Conservation (phyloP, 2,329 filamentous ascomycete species). For the Rhynchosporium agropyri region DNA sequence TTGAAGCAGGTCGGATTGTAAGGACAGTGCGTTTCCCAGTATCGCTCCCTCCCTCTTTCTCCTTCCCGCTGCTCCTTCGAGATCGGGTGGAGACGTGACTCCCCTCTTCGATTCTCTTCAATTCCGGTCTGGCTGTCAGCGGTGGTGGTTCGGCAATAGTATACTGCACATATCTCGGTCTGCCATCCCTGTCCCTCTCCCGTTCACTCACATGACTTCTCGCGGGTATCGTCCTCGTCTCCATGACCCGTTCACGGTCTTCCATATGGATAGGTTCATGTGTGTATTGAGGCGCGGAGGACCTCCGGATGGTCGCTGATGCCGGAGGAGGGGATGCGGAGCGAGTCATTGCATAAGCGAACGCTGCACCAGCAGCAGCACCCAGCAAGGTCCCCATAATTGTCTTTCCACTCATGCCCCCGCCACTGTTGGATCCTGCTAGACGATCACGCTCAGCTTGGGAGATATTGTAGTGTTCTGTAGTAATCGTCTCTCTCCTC, state of each 20-base stretch:
- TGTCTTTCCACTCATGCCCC: slow-evolving; percentile 58
- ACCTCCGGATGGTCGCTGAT: slow-evolving; percentile 5
- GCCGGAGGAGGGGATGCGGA: slow-evolving; percentile 48
- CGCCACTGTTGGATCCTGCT: slow-evolving; percentile 1
- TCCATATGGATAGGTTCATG: slow-evolving; percentile 22
- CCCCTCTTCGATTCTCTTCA: slow-evolving; percentile 28
- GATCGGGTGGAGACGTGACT: slow-evolving; percentile 18
- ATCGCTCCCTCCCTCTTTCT: slow-evolving; percentile 12
- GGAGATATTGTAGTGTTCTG: slow-evolving; percentile 22
- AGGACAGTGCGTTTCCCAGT: neutral
- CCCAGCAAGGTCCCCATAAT: slow-evolving; percentile 78
- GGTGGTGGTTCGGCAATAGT: slow-evolving; percentile 12
- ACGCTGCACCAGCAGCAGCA: slow-evolving; percentile 74
- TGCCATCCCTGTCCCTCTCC: slow-evolving; percentile 15
- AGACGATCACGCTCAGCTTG: slow-evolving; percentile 5
- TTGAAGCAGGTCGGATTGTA: slow-evolving; percentile 14
- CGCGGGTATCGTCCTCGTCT: slow-evolving; percentile 24
- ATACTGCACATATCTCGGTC: slow-evolving; percentile 29
- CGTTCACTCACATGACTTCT: slow-evolving; percentile 24
- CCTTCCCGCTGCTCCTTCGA: slow-evolving; percentile 5
- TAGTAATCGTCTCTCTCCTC: slow-evolving; percentile 28
- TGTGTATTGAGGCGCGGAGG: slow-evolving; percentile 21
- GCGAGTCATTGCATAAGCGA: slow-evolving; percentile 74
- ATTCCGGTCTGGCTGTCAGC: neutral
- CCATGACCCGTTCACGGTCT: slow-evolving; percentile 23